A percentile compares a stretch with the other conserved stretches of the same genome.
phyloP scores from a whole-genome alignment of 352 stramenopile genomes.

The Phytophthora sansomeana region DNA sequence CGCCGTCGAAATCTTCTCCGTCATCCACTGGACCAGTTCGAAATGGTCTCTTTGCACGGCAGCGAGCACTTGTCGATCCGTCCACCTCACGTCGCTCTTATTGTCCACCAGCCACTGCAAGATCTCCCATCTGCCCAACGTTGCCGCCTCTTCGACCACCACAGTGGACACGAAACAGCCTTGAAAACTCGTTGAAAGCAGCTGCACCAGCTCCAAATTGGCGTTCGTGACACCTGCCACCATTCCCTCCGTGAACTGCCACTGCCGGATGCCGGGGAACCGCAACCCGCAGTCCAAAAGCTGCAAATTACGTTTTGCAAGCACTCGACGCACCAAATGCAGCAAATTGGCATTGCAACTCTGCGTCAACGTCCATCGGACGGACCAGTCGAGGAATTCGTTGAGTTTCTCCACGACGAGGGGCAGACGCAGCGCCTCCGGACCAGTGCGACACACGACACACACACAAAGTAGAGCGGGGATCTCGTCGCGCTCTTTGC shows the following conservation, averaged over 20 bases:
- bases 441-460: slow-evolving; percentile 11
- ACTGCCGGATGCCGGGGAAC: slow-evolving; percentile 10
- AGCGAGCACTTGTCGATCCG: slow-evolving; percentile 1
- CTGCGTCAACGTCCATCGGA: slow-evolving; percentile 9
- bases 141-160: slow-evolving; percentile 15
- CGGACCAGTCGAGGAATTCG: slow-evolving; percentile 18
- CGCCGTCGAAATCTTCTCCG: background rate
- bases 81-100: slow-evolving; percentile 10
- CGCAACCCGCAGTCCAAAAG: slow-evolving; percentile 7
- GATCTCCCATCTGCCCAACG: background rate
- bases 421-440: slow-evolving; percentile 13
- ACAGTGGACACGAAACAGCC: slow-evolving; percentile 2
- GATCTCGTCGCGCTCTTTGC: slow-evolving; percentile 1
- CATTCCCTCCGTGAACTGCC: slow-evolving; percentile 22
- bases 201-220: slow-evolving; percentile 16
- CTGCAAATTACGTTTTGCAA: slow-evolving; percentile 4
- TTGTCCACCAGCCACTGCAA: slow-evolving; percentile 17
- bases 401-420: slow-evolving; percentile 18
- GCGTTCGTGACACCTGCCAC: background rate
- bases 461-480: background rate
- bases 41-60: slow-evolving; percentile 16
- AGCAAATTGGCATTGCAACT: slow-evolving; percentile 15
- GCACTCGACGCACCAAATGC: slow-evolving; percentile 1
- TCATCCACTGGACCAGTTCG: slow-evolving; percentile 25
- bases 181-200: slow-evolving; percentile 11